Percentiles rank a stretch among this genome's conserved stretches.
Evolutionary conservation across 345 rosid species (phyloP).

Genomic region (Pistacia atlantica): DNA sequence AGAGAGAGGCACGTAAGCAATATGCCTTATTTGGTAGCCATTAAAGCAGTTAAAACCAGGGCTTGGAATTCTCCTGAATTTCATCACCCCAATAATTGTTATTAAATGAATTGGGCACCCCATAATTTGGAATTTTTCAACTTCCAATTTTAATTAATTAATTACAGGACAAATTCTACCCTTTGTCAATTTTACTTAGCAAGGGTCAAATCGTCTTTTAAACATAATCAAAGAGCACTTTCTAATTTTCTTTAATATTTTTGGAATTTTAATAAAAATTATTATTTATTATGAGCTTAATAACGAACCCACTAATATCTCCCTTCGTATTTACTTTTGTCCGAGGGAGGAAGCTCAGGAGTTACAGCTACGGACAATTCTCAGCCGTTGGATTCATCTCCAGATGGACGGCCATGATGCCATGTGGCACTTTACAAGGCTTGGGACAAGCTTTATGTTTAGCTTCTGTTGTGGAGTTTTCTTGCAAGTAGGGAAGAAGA

Average conservation of each 20-base stretch:
- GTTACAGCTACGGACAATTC: slow-evolving; percentile 40
- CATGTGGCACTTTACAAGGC: slow-evolving; percentile 41
- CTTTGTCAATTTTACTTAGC: not conserved
- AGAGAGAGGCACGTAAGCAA: too few species aligned
- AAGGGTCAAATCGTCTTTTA: too few species aligned
- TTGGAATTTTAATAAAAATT: not conserved
- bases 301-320: slow-evolving; percentile 53
- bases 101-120: not conserved
- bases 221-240: not conserved
- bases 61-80: slow-evolving; percentile 20
- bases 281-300: slow-evolving; percentile 29
- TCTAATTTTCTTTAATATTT: slow-evolving; percentile 15
- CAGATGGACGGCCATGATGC: slow-evolving; percentile 37
- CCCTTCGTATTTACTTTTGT: slow-evolving; percentile 28
- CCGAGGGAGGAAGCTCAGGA: slow-evolving; percentile 55
- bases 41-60: not conserved
- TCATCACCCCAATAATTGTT: slow-evolving; percentile 17
- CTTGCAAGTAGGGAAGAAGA: slow-evolving; percentile 19
- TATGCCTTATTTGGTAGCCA: not conserved
- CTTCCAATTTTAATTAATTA: not conserved
- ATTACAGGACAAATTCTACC: not conserved
- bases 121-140: not conserved
- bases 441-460: slow-evolving; percentile 34
- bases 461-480: slow-evolving; percentile 29
- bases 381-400: slow-evolving; percentile 41